These are phyloP conservation scores for Pyricularia grisea DNA, from an alignment of 2,329 filamentous ascomycete species.

Conservation along the genomic window DNA sequence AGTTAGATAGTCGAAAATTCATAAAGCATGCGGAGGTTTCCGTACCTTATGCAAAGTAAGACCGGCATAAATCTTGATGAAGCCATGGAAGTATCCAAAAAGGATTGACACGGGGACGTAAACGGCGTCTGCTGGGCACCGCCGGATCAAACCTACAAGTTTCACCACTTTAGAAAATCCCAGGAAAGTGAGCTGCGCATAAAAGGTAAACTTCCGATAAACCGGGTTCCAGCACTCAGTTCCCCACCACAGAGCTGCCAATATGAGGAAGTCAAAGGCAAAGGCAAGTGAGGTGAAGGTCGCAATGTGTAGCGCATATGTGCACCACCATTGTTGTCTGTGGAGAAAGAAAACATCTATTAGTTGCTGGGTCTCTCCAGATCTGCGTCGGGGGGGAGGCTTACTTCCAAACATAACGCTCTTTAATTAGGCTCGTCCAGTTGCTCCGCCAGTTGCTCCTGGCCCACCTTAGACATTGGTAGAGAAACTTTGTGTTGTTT, in stretches of 20 bases:
- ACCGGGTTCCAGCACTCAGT: conserved; percentile 50
- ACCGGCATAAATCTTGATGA: conserved; percentile 85
- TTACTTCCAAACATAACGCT: conserved; percentile 81
- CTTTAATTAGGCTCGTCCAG: conserved; percentile 77
- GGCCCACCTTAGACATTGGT: conserved; percentile 90
- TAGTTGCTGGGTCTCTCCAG: too few relatives aligned
- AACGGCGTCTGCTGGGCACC: conserved; percentile 71
- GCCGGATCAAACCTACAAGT: conserved; percentile 74
- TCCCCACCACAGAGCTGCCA: conserved; percentile 60
- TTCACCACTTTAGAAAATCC: conserved; percentile 84
- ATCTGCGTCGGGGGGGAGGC: conserved; percentile 19
- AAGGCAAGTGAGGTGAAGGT: conserved; percentile 87
- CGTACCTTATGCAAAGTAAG: conserved; percentile 77
- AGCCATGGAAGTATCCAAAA: conserved; percentile 87
- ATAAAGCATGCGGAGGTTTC: conserved; percentile 22
- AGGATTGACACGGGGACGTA: conserved; percentile 74
- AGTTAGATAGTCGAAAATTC: neutral
- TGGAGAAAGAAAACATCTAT: conserved; percentile 7
- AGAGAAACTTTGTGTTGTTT: conserved; percentile 79
- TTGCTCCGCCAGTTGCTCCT: conserved; percentile 98
- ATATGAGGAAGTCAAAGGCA: conserved; percentile 63
- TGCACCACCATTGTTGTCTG: conserved; percentile 87
- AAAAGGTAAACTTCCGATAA: conserved; percentile 45
- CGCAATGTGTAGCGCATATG: conserved; percentile 85
- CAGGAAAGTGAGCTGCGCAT: conserved; percentile 59